phyloP scores from a whole-genome alignment of 108 stramenopile species.

The Seminavis robusta region DNA sequence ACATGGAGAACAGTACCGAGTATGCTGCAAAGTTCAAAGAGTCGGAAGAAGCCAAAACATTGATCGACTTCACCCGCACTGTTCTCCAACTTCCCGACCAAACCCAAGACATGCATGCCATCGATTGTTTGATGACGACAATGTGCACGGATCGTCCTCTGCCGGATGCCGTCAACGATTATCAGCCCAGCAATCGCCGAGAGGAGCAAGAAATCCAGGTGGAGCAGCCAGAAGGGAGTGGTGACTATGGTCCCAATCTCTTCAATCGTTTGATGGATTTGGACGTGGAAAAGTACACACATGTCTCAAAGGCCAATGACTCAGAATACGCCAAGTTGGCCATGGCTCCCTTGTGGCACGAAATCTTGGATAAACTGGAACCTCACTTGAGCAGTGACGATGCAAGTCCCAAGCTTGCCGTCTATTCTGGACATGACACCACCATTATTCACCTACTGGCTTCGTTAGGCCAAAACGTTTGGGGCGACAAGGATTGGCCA shows the following conservation, averaged over 20 bases:
- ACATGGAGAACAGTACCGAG: conserved; percentile 41
- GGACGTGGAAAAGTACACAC: conserved; percentile 4
- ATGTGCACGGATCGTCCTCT: conserved; percentile 78
- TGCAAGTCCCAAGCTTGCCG: conserved; percentile 33
- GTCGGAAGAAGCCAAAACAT: conserved; percentile 26
- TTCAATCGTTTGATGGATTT: conserved; percentile 38
- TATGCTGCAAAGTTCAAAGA: conserved; percentile 32
- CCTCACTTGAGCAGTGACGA: conserved; percentile 21
- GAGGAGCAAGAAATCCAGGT: not conserved
- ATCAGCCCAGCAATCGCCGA: conserved; percentile 30
- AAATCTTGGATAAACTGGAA: conserved; percentile 58
- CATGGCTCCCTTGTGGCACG: conserved; percentile 64
- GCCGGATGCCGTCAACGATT: conserved; percentile 67
- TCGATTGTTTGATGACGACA: conserved; percentile 89
- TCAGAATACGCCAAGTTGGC: conserved; percentile 66
- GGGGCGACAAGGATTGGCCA: conserved; percentile 66
- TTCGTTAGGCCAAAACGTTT: conserved; percentile 55
- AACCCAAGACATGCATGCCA: conserved; percentile 9
- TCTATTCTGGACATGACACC: conserved; percentile 84
- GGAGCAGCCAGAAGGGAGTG: not conserved
- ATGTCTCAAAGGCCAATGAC: conserved; percentile 15
- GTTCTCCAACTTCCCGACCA: conserved; percentile 19
- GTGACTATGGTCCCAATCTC: conserved; percentile 23
- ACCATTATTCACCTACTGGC: conserved; percentile 84
- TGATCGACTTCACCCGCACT: conserved; percentile 20